Percentiles rank a stretch among this genome's conserved stretches.
Conservation (phyloP, 2,329 filamentous ascomycete species). For the Penicillium sp. region DNA sequence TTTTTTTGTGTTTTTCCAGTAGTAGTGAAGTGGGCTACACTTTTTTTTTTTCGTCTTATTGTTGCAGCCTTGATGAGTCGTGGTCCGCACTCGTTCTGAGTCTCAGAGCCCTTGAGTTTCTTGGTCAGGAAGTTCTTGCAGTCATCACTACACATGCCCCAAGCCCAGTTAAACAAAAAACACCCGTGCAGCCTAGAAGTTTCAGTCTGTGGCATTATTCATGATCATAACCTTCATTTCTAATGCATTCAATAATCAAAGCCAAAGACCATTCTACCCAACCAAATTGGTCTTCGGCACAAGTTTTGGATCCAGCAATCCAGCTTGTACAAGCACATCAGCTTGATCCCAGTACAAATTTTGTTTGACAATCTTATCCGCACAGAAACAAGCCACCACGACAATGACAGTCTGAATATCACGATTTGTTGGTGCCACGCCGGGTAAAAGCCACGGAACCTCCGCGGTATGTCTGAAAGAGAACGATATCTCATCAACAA, state of each 20-base stretch:
- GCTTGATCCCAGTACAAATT: constrained; percentile 64
- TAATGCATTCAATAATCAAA: not conserved
- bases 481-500: constrained; percentile 58
- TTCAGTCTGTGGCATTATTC: too few relatives aligned
- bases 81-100: too few relatives aligned
- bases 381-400: constrained; percentile 45
- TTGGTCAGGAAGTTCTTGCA: too few relatives aligned
- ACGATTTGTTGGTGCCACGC: constrained; percentile 52
- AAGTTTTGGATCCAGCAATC: constrained; percentile 54
- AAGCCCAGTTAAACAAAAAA: too few relatives aligned
- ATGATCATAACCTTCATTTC: too few relatives aligned
- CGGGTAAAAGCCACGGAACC: constrained; percentile 57
- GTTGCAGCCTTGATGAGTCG: too few relatives aligned
- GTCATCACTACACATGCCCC: too few relatives aligned
- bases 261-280: too few relatives aligned
- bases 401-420: constrained; percentile 55
- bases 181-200: too few relatives aligned
- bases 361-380: constrained; percentile 45
- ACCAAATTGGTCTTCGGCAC: constrained; percentile 42
- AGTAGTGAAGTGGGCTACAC: too few relatives aligned
- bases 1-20: constrained; percentile 9
- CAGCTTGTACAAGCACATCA: constrained; percentile 58
- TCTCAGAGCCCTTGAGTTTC: too few relatives aligned
- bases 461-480: constrained; percentile 54
- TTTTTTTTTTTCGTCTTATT: not conserved